These are phyloP conservation scores for Thraustochytrium sp. DNA, from an alignment of 352 stramenopile species.

Conservation along the genomic window DNA sequence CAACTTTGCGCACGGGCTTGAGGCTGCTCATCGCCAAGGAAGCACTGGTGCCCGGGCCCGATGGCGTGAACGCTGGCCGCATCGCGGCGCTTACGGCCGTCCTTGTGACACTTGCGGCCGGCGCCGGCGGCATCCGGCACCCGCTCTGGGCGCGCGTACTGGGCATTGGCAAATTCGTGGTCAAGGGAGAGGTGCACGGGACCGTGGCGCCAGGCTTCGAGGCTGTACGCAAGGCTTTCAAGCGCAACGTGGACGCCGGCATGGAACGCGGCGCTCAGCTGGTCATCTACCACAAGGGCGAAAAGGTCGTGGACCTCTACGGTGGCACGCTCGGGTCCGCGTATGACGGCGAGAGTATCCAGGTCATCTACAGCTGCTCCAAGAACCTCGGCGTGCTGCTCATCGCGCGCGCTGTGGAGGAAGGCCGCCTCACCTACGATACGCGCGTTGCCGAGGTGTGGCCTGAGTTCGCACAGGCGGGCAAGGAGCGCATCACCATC, in stretches of 20 bases:
- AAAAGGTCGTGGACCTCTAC: constrained; percentile 1
- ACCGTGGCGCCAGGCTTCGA: not conserved
- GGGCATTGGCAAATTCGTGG: not conserved
- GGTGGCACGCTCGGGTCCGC: not conserved
- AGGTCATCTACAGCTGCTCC: not conserved
- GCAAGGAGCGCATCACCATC: not conserved
- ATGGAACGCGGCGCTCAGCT: constrained; percentile 1
- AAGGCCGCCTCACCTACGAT: not conserved
- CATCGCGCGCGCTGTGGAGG: not conserved
- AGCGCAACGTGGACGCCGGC: not conserved
- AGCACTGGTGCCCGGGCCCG: not conserved
- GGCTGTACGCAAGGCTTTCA: not conserved
- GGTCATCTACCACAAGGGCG: not conserved
- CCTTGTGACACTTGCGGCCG: not conserved
- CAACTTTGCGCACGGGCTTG: too few species aligned
- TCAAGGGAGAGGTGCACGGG: not conserved
- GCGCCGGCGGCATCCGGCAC: not conserved
- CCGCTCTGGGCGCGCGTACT: not conserved
- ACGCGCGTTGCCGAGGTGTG: not conserved
- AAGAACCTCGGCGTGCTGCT: not conserved
- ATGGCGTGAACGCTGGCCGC: not conserved
- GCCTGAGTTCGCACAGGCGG: not conserved
- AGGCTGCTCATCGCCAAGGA: too few species aligned
- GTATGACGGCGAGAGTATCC: not conserved
- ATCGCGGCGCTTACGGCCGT: not conserved